These are phyloP conservation scores for Ophiostoma ulmi DNA, from an alignment of 2,329 filamentous ascomycete species.

Conservation along the genomic window DNA sequence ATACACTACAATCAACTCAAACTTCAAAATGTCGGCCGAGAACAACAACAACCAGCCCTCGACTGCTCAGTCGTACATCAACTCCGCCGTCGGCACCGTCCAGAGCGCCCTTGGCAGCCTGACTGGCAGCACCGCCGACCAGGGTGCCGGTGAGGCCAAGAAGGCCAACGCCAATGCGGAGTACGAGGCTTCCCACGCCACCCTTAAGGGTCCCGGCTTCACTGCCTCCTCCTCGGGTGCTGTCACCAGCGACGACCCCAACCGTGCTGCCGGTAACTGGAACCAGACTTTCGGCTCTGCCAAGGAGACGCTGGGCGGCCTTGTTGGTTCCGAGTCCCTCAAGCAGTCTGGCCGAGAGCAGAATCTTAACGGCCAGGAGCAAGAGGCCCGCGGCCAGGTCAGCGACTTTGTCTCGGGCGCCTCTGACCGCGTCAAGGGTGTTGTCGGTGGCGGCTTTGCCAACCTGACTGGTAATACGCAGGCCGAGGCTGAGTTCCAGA, in stretches of 20 bases:
- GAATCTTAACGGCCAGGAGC: constrained; percentile 71
- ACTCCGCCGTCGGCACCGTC: constrained; percentile 65
- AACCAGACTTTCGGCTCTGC: constrained; percentile 84
- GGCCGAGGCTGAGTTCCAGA: constrained; percentile 60
- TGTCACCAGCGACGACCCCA: constrained; percentile 63
- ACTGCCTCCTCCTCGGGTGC: constrained; percentile 65
- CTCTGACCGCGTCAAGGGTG: constrained; percentile 60
- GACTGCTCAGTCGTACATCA: constrained; percentile 72
- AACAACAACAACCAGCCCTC: constrained; percentile 48
- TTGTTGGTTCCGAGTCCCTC: constrained; percentile 69
- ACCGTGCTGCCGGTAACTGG: constrained; percentile 69
- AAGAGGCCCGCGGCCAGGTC: constrained; percentile 79
- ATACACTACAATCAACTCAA: constrained; percentile 29
- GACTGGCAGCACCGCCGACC: constrained; percentile 65
- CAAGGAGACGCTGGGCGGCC: constrained; percentile 73
- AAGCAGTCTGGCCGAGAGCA: constrained; percentile 71
- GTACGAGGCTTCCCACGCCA: constrained; percentile 68
- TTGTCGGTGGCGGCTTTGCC: constrained; percentile 64
- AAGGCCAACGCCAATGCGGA: constrained; percentile 62
- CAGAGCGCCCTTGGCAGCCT: constrained; percentile 68
- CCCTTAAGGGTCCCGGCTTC: constrained; percentile 67
- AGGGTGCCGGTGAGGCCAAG: constrained; percentile 59
- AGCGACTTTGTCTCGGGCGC: constrained; percentile 66
- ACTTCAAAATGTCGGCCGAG: constrained; percentile 19
- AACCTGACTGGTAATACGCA: constrained; percentile 64